A percentile compares a stretch with the other conserved stretches of the same genome.
phyloP scores from a whole-genome alignment of 2,329 filamentous ascomycete genomes.

The Fusarium compactum region DNA sequence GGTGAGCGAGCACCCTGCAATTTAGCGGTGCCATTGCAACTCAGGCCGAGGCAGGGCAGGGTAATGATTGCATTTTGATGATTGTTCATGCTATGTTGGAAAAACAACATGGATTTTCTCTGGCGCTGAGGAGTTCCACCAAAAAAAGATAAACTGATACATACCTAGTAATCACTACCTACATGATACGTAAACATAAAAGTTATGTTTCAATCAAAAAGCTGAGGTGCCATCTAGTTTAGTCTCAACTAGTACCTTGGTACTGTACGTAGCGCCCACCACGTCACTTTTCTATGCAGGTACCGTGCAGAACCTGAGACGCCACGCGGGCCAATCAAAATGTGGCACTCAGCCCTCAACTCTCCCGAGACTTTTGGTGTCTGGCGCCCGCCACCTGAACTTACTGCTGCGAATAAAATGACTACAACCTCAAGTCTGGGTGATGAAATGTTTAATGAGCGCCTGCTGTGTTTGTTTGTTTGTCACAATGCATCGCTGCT shows the following conservation, averaged over 20 bases:
- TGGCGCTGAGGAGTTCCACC: neutral
- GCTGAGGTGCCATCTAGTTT: neutral
- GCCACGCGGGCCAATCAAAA: slow-evolving; percentile 50
- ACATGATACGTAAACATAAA: slow-evolving; percentile 12
- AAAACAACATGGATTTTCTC: slow-evolving; percentile 8
- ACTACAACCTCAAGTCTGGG: slow-evolving; percentile 3
- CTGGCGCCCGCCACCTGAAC: slow-evolving; percentile 38
- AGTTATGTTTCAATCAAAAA: slow-evolving; percentile 14
- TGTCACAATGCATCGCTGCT: neutral
- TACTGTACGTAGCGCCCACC: slow-evolving; percentile 27
- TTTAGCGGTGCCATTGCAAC: slow-evolving; percentile 22
- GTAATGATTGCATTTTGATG: slow-evolving; percentile 11
- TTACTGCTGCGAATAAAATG: slow-evolving; percentile 19
- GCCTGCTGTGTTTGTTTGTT: neutral
- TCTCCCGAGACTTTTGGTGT: slow-evolving; percentile 33
- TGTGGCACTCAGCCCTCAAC: slow-evolving; percentile 8
- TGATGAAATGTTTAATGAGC: slow-evolving; percentile 4
- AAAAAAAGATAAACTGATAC: neutral
- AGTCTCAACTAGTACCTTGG: neutral
- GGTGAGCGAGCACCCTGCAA: slow-evolving; percentile 35
- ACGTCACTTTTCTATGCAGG: slow-evolving; percentile 46
- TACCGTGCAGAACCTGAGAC: slow-evolving; percentile 51
- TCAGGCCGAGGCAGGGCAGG: neutral
- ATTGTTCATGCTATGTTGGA: slow-evolving; percentile 21
- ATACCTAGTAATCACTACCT: neutral